Conservation (phyloP, 352 stramenopile genomes). For the Pythium grandisporangium region DNA sequence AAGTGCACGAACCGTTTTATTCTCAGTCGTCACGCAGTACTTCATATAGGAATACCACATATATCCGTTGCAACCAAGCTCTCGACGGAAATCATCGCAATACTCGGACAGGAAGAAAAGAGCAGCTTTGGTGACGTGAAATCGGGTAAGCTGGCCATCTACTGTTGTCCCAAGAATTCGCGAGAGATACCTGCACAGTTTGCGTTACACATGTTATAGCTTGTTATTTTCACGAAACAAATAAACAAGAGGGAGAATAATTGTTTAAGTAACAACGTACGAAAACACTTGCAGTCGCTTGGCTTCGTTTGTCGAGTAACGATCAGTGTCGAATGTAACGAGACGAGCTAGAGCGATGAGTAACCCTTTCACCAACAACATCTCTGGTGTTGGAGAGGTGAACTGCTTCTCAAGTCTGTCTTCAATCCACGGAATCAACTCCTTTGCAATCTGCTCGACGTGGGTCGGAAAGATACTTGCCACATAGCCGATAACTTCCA, state of each 20-base stretch:
- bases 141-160: constrained; percentile 48
- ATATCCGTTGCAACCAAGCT: constrained; percentile 42
- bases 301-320: constrained; percentile 23
- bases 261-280: too few relatives aligned
- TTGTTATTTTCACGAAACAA: constrained; percentile 1
- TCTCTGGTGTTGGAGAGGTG: constrained; percentile 42
- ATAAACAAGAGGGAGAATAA: neutral
- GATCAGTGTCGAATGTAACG: constrained; percentile 35
- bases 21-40: constrained; percentile 51
- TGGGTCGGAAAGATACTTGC: constrained; percentile 37
- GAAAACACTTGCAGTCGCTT: constrained; percentile 57
- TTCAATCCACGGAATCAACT: constrained; percentile 59
- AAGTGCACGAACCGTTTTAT: constrained; percentile 63
- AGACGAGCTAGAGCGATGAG: constrained; percentile 49
- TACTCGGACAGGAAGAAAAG: constrained; percentile 43
- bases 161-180: constrained; percentile 50
- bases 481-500: constrained; percentile 53
- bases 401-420: constrained; percentile 71
- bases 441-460: constrained; percentile 12
- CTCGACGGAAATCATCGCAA: constrained; percentile 23
- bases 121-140: constrained; percentile 56
- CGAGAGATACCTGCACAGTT: constrained; percentile 33
- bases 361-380: constrained; percentile 66
- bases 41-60: constrained; percentile 67
- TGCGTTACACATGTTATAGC: constrained; percentile 2